Conservation (phyloP, 352 stramenopile species). For the Phytophthora pinifolia region DNA sequence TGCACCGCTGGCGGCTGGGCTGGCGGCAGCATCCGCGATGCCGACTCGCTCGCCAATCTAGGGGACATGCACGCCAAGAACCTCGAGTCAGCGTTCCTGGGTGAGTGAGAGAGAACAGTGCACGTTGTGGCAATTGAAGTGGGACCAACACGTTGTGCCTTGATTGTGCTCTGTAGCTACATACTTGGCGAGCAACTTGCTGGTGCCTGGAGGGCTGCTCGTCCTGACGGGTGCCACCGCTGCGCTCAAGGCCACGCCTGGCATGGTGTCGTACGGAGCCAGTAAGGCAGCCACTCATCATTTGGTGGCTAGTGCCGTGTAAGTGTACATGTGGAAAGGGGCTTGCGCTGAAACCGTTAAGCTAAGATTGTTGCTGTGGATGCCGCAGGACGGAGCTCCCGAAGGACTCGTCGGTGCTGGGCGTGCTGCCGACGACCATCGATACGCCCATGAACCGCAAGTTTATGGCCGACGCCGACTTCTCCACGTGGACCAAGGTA, state of each 20-base stretch:
- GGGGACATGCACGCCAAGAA: conserved; percentile 79
- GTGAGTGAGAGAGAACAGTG: conserved; percentile 25
- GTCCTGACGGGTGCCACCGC: conserved; percentile 83
- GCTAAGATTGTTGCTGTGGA: conserved; percentile 1
- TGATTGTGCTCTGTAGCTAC: conserved; percentile 45
- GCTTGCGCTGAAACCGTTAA: not conserved
- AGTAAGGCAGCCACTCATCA: conserved; percentile 91
- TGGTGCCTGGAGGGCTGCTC: conserved; percentile 68
- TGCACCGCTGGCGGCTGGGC: conserved; percentile 83
- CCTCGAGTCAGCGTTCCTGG: conserved; percentile 74
- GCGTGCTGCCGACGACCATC: conserved; percentile 79
- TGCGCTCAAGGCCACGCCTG: conserved; percentile 73
- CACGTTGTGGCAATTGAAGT: not conserved
- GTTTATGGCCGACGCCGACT: conserved; percentile 85
- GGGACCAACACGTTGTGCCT: not conserved
- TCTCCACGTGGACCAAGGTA: conserved; percentile 82
- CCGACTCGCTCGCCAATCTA: conserved; percentile 62
- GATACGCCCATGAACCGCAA: conserved; percentile 90
- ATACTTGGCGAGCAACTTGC: conserved; percentile 71
- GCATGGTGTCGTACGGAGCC: conserved; percentile 89
- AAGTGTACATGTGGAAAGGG: conserved; percentile 19
- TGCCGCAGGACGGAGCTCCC: conserved; percentile 53
- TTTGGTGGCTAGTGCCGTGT: conserved; percentile 82
- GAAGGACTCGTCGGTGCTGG: conserved; percentile 48
- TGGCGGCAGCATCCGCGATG: conserved; percentile 69